Conservation (phyloP, 225 moss, liverwort and hornwort genomes). For the Sphagnum contortum region DNA sequence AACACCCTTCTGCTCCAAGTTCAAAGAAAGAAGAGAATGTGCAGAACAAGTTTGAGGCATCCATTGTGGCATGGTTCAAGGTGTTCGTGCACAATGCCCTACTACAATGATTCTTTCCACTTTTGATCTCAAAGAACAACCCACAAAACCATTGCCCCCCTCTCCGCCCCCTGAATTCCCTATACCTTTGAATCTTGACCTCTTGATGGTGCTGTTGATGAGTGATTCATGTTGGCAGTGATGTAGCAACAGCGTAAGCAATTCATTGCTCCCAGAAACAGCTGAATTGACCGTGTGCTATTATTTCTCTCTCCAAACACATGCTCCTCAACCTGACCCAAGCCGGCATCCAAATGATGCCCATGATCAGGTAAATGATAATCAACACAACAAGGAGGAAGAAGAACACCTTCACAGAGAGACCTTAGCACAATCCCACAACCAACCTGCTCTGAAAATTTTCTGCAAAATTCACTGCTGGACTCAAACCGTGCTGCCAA, state of each 20-base stretch:
- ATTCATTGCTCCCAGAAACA: slow-evolving; percentile 69
- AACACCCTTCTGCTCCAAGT: background rate
- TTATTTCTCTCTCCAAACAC: slow-evolving; percentile 59
- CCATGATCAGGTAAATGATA: background rate
- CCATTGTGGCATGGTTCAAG: no score
- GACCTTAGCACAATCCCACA: background rate
- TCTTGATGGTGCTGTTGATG: slow-evolving; percentile 14
- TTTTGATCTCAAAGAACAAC: no score
- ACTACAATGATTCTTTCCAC: no score
- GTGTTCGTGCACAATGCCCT: no score
- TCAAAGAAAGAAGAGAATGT: no score
- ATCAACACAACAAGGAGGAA: no score
- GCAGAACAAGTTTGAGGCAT: no score
- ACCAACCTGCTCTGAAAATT: slow-evolving; percentile 66
- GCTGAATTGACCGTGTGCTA: slow-evolving; percentile 73
- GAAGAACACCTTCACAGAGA: no score
- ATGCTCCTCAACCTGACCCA: slow-evolving; percentile 68
- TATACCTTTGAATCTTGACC: slow-evolving; percentile 62
- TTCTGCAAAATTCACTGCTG: slow-evolving; percentile 40
- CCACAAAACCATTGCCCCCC: no score
- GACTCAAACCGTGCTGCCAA: slow-evolving; percentile 60
- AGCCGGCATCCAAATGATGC: background rate
- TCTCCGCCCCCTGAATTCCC: no score
- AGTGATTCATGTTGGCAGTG: slow-evolving; percentile 41
- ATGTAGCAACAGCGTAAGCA: slow-evolving; percentile 70